Evolutionary conservation across 331 rosid genomes (phyloP), one percentile per base, ranked within the genome.

Genomic region (Pyracantha coccinea): DNA sequence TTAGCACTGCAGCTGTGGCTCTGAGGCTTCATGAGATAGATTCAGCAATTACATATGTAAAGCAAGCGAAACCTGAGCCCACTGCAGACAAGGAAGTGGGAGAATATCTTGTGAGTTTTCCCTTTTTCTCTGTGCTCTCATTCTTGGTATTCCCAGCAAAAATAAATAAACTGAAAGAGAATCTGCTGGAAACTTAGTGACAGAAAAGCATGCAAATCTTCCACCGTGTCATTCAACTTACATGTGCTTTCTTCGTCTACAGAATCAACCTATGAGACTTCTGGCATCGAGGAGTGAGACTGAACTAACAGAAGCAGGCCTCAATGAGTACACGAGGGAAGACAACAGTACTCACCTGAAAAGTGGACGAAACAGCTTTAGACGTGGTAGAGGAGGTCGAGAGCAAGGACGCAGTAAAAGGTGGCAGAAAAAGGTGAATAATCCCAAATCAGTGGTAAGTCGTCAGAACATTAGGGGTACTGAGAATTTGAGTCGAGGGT

Each of bases 21-120:
- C 79, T 95, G 76, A 84, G 99, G 80, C 86, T 92, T 73, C 89
- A 82, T 55, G 99, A 92, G 88, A 67, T 95, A 4, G 97, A 95
- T 77, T 88, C 93, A 62, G 85, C 98, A 45, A 80, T 90, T 72
- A 79, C 82, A 58, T 90, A 89, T 68, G 70, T 75, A 55, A 83
- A 80, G 24, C 81, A 74, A 55, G 97, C 83, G 82, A 92, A 63
- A 82, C 80, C 85, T 69, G 96, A 85, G 73, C 87, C 87, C 71
- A 62, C 41, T 32, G 83, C 79, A 23, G 90, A 79, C 75, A 89
- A 83, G 77, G 94, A 82, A 74, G 80, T 53, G 4, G 61, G 73
- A 58, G 85, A 84, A 80, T 85, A 81, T 76, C 77, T 68, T 0
- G 99, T 95, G 79, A 89, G 98, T 80, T 21, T 17, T 8, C 31